These are phyloP conservation scores for Magnolia changhungtana DNA, from an alignment of 164 flowering plant species.

Conservation along the genomic window DNA sequence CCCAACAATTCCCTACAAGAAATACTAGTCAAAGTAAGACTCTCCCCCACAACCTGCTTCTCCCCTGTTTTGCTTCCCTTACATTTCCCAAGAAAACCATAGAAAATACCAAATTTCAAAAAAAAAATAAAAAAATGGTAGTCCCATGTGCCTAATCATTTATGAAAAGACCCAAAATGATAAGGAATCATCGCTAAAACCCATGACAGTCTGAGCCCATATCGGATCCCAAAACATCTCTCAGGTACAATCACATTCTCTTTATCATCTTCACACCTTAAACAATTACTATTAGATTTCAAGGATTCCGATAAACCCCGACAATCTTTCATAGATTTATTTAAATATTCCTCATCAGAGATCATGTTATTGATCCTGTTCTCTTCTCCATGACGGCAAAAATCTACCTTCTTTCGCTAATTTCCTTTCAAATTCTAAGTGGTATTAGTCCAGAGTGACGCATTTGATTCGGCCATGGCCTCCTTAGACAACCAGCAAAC, in stretches of 20 bases:
- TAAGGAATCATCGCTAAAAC: background rate
- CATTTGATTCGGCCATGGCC: slow-evolving; percentile 30
- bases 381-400: background rate
- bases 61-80: background rate
- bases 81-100: background rate
- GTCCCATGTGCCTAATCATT: background rate
- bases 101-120: background rate
- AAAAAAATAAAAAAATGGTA: background rate
- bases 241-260: background rate
- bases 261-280: background rate
- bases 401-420: background rate
- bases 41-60: background rate
- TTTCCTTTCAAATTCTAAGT: background rate
- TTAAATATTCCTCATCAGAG: background rate
- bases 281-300: background rate
- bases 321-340: background rate
- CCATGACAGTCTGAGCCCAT: background rate
- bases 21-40: background rate
- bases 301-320: background rate
- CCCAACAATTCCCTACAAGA: background rate
- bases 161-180: background rate
- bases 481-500: slow-evolving; percentile 38
- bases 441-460: background rate
- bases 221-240: background rate
- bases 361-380: background rate